Evolutionary conservation across 1,139 yeast species (phyloP), one percentile per base, ranked within the genome.

Genomic region (Candida sanyaensis): DNA sequence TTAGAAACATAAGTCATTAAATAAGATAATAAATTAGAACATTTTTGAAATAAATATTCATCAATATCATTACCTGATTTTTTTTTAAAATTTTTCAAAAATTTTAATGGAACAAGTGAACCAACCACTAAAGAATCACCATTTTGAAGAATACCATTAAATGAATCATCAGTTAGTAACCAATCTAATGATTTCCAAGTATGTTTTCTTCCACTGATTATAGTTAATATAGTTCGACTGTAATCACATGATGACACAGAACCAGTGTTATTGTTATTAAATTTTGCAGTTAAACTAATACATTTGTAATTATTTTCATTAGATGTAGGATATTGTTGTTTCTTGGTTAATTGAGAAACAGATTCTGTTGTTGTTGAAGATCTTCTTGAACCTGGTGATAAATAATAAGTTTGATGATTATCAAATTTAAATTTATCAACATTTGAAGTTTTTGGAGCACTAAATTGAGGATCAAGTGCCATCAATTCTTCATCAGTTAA

Each of bases 401-500:
- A 52, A 54, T 71, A 73, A 54, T 67, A 72, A 0, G 75, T 69
- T 39, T 65, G 65, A 45, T 67, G 72, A 33, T 65, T 62, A 58
- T 74, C 78, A 53, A 75, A 75, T 53, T 73, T 73, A 58, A 71
- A 74, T 50, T 66, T 62, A 48, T 68, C 68, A 43, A 74, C 60
- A 44, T 71, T 66, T 56, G 4, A 63, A 58, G 71, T 63, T 50
- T 60, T 64, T 10, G 75, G 65, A 27, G 66, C 57, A 50, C 58
- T 56, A 56, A 72, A 84, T 56, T 82, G 87, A 2, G 80, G 73
- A 62, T 84, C 91, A 57, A 84, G 63, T 4, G 78, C 82, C 58
- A 83, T 66, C 44, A 86, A 66, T 60, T 86, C 90, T 53, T 81
- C 86, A 58, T 80, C 75, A 4, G 86, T 74, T 88, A 86, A 80